Conservation (phyloP, 305 asterid genomes). For the Fraxinus latifolia region DNA sequence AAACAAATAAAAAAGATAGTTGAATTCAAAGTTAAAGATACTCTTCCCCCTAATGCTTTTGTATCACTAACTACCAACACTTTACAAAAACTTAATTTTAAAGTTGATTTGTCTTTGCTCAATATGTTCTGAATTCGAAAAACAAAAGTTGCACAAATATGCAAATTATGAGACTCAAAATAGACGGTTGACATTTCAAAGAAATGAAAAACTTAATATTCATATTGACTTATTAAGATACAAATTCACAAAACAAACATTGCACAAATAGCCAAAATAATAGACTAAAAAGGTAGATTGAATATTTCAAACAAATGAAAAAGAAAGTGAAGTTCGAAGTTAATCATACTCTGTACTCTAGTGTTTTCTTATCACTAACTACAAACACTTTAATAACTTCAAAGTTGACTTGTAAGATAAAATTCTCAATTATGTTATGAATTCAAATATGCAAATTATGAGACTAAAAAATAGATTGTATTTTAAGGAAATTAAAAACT, state of each 20-base stretch:
- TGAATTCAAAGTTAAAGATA: no score
- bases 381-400: not conserved
- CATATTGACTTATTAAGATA: not conserved
- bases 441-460: not conserved
- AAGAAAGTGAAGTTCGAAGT: not conserved
- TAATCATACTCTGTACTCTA: not conserved
- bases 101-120: not conserved
- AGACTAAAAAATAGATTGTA: not conserved
- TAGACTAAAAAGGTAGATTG: not conserved
- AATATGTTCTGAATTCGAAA: not conserved
- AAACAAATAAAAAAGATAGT: not conserved
- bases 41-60: not conserved
- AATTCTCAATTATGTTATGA: not conserved
- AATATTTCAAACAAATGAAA: not conserved
- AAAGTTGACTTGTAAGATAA: not conserved
- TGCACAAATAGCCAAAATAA: not conserved
- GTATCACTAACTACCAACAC: not conserved
- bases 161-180: not conserved
- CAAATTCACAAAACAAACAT: not conserved
- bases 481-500: not conserved
- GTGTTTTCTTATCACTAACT: not conserved
- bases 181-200: not conserved
- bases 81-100: not conserved
- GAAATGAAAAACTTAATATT: not conserved
- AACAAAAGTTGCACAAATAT: not conserved